Percentiles rank a stretch among this genome's conserved stretches.
Evolutionary conservation across 495 filamentous ascomycete species (phyloP).

Genomic region (Penicillium mononematosum): DNA sequence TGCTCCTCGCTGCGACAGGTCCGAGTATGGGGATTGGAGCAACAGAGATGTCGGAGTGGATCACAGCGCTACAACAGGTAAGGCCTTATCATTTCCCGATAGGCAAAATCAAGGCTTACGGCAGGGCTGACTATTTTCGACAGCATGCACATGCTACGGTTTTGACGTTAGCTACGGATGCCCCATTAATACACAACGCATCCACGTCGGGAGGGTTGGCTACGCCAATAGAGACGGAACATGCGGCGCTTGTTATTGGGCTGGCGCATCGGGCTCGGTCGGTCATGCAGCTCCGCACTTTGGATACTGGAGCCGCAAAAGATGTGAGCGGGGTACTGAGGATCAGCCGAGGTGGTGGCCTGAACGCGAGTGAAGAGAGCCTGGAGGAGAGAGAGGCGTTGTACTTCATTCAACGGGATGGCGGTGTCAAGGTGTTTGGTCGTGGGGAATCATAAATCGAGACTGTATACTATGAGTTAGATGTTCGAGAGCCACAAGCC

Average conservation of each 20-base stretch:
- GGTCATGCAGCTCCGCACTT: slow-evolving; percentile 65
- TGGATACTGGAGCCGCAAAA: slow-evolving; percentile 82
- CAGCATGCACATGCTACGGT: slow-evolving; percentile 58
- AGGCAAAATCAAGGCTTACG: slow-evolving; percentile 3
- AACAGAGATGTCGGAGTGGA: slow-evolving; percentile 47
- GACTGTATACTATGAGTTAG: slow-evolving; percentile 16
- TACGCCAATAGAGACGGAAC: slow-evolving; percentile 62
- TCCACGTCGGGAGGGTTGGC: slow-evolving; percentile 32
- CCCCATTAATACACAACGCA: slow-evolving; percentile 60
- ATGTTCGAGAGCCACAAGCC: slow-evolving; percentile 1
- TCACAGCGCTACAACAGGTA: slow-evolving; percentile 48
- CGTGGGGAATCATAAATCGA: slow-evolving; percentile 53
- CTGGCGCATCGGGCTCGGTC: slow-evolving; percentile 71
- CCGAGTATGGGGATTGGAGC: slow-evolving; percentile 40
- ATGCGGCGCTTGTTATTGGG: slow-evolving; percentile 65
- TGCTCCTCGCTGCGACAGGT: slow-evolving; percentile 49
- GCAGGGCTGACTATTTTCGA: slow-evolving; percentile 12
- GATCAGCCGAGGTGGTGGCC: slow-evolving; percentile 60
- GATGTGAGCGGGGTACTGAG: slow-evolving; percentile 90
- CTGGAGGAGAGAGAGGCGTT: slow-evolving; percentile 69
- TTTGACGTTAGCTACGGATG: slow-evolving; percentile 67
- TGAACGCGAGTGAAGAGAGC: slow-evolving; percentile 31
- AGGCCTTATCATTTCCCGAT: slow-evolving; percentile 9
- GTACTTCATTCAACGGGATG: slow-evolving; percentile 76
- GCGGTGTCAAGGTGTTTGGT: slow-evolving; percentile 77